Evolutionary conservation across 371 early-diverging fungal genomes (phyloP).

Genomic region (Mucor sp.): DNA sequence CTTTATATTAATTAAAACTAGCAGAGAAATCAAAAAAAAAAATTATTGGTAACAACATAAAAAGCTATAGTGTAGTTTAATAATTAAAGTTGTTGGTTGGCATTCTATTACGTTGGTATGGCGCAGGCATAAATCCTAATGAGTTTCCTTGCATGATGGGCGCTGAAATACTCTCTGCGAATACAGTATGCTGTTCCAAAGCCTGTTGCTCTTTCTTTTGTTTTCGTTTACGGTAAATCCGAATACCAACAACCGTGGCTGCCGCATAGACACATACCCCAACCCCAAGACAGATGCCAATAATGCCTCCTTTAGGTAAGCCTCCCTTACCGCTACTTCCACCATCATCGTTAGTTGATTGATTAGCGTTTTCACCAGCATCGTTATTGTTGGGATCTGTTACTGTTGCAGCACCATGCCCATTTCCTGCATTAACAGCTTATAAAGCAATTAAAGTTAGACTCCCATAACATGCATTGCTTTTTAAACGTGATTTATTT

Average conservation of each 20-base stretch:
- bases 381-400: not conserved
- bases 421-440: not conserved
- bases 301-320: constrained; percentile 35
- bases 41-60: too few species aligned
- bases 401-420: not conserved
- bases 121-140: not conserved
- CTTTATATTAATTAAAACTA: too few species aligned
- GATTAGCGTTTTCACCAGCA: not conserved
- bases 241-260: constrained; percentile 35
- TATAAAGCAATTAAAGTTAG: not conserved
- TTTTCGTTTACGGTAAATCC: constrained; percentile 36
- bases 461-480: not conserved
- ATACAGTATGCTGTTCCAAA: constrained; percentile 31
- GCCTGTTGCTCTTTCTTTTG: constrained; percentile 25
- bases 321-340: constrained; percentile 4
- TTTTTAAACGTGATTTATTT: not conserved
- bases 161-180: constrained; percentile 32
- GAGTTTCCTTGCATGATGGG: constrained; percentile 22
- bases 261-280: constrained; percentile 45
- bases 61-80: not conserved
- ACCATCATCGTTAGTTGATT: not conserved
- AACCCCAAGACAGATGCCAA: constrained; percentile 46
- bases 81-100: not conserved
- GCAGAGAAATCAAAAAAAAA: too few species aligned
- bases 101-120: not conserved